phyloP scores from a whole-genome alignment of 2,329 filamentous ascomycete species.

The Graphiopsis chlorocephala region DNA sequence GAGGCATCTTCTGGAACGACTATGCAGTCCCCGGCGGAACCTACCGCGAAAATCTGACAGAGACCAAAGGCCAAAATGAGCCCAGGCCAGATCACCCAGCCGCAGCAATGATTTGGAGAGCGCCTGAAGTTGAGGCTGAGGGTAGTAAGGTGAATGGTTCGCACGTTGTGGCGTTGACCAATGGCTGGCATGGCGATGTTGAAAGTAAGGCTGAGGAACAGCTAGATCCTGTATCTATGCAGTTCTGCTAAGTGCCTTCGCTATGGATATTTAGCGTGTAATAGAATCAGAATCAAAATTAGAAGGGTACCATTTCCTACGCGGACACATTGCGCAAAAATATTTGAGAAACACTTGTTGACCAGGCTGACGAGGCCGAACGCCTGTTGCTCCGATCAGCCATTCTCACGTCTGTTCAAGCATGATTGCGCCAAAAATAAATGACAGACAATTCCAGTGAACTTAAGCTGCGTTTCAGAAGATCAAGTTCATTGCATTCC shows the following conservation, averaged over 20 bases:
- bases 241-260: neutral
- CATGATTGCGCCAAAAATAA: neutral
- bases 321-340: too few species aligned
- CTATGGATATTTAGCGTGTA: neutral
- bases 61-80: conserved; percentile 48
- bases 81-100: conserved; percentile 54
- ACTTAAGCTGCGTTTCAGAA: neutral
- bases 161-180: neutral
- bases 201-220: neutral
- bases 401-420: neutral
- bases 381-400: neutral
- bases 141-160: neutral
- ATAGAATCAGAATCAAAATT: neutral
- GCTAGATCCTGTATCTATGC: neutral
- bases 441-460: neutral
- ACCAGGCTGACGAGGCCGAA: neutral
- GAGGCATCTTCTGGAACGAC: conserved; percentile 57
- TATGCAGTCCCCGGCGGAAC: conserved; percentile 57
- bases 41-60: conserved; percentile 61
- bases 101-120: conserved; percentile 43
- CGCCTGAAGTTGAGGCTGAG: conserved; percentile 5
- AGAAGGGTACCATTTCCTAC: neutral
- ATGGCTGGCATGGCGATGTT: neutral
- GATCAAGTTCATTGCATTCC: neutral
- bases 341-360: neutral